Conservation (phyloP, 345 rosid species). For the Gossypium turneri region DNA sequence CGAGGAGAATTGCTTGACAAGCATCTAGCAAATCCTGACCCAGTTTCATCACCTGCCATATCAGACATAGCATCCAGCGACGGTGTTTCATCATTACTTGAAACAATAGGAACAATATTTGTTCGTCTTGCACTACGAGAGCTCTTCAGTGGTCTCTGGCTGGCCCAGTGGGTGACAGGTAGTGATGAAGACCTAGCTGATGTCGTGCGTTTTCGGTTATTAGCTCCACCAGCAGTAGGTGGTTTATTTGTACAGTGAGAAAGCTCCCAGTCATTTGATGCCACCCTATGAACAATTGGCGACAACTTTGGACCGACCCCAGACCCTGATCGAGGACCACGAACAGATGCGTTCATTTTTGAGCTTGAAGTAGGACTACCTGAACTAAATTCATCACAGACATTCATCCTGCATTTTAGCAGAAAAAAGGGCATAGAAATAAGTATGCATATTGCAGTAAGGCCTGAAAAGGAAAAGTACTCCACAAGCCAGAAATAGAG, state of each 20-base stretch:
- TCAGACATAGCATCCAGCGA: slow-evolving; percentile 61
- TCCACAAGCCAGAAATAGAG: not conserved
- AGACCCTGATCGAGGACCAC: slow-evolving; percentile 75
- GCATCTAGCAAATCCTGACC: slow-evolving; percentile 59
- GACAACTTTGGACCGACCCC: slow-evolving; percentile 62
- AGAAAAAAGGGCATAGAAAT: slow-evolving; percentile 1
- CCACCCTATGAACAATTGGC: slow-evolving; percentile 56
- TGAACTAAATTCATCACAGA: slow-evolving; percentile 65
- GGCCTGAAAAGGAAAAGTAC: not conserved
- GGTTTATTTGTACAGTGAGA: slow-evolving; percentile 77
- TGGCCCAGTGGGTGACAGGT: slow-evolving; percentile 78
- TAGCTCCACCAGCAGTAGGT: slow-evolving; percentile 54
- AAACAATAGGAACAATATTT: slow-evolving; percentile 63
- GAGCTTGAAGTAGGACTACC: slow-evolving; percentile 63
- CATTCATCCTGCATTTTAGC: slow-evolving; percentile 50
- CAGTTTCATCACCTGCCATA: slow-evolving; percentile 59
- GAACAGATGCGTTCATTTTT: slow-evolving; percentile 54
- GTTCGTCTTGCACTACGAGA: slow-evolving; percentile 87
- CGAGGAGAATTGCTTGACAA: slow-evolving; percentile 68
- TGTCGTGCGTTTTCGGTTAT: slow-evolving; percentile 65
- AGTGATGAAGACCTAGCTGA: slow-evolving; percentile 75
- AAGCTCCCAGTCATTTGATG: slow-evolving; percentile 78
- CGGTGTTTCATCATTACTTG: slow-evolving; percentile 62
- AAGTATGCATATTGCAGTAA: not conserved
- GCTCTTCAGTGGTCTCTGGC: slow-evolving; percentile 84